These are phyloP conservation scores for Davidsoniella eucalypti DNA, from an alignment of 2,329 filamentous ascomycete species.

Conservation along the genomic window DNA sequence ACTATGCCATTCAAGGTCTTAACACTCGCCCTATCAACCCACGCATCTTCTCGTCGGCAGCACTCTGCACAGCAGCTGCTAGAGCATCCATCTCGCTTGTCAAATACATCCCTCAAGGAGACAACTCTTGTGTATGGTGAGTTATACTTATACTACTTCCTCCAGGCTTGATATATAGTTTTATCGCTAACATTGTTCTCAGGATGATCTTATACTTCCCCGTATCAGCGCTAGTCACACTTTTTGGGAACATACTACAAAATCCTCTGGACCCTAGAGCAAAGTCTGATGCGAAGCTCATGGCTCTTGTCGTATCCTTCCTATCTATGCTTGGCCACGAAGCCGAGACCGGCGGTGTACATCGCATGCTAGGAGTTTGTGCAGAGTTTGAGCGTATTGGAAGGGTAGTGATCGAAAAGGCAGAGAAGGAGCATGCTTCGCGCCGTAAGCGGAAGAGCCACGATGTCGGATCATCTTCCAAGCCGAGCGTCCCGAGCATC, in stretches of 20 bases:
- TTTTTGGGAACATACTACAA: slow-evolving; percentile 93
- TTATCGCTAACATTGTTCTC: neutral
- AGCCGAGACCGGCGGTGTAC: slow-evolving; percentile 76
- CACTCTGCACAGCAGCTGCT: slow-evolving; percentile 81
- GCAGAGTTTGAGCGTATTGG: slow-evolving; percentile 95
- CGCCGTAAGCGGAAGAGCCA: slow-evolving; percentile 72
- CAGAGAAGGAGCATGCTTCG: slow-evolving; percentile 66
- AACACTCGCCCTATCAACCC: slow-evolving; percentile 86
- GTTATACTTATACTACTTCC: slow-evolving; percentile 19
- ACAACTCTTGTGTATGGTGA: slow-evolving; percentile 89
- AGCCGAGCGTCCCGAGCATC: slow-evolving; percentile 17
- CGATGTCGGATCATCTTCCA: slow-evolving; percentile 22
- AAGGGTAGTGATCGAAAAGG: slow-evolving; percentile 75
- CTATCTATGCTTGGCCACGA: slow-evolving; percentile 78
- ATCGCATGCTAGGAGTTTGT: slow-evolving; percentile 85
- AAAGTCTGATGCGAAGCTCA: slow-evolving; percentile 73
- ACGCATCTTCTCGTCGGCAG: slow-evolving; percentile 82
- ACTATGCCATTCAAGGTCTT: slow-evolving; percentile 86
- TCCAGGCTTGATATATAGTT: too few species aligned
- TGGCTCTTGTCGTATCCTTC: slow-evolving; percentile 87
- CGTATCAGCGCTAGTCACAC: slow-evolving; percentile 80
- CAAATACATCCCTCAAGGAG: slow-evolving; percentile 90
- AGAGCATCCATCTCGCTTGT: slow-evolving; percentile 84
- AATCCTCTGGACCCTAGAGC: slow-evolving; percentile 83
- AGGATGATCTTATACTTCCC: slow-evolving; percentile 93